Evolutionary conservation across 1,284 basidiomycete genomes (phyloP).

Genomic region (Ceratobasidium sp.): DNA sequence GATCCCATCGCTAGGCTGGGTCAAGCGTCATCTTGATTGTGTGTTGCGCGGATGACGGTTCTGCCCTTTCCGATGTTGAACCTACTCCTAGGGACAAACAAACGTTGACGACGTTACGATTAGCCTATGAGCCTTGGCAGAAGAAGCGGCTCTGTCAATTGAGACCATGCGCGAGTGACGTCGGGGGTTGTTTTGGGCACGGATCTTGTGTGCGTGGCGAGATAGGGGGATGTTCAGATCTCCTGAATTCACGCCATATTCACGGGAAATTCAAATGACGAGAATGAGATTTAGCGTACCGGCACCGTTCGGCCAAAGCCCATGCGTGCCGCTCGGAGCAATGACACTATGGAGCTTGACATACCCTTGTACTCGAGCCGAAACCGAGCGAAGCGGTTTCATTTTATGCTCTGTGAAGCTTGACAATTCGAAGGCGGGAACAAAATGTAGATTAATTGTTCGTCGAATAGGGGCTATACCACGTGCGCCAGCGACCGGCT

Average conservation of each 20-base stretch:
- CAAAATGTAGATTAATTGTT: constrained; percentile 1
- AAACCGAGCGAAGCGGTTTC: neutral
- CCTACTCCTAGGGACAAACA: neutral
- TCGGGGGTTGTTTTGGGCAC: neutral
- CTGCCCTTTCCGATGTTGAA: no score
- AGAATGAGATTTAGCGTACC: neutral
- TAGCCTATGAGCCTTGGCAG: neutral
- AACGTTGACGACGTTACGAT: neutral
- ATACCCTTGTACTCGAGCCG: neutral
- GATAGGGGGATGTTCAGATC: neutral
- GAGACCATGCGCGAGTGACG: neutral
- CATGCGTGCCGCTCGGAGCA: neutral
- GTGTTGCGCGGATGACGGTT: neutral
- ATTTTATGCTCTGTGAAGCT: neutral
- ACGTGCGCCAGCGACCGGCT: neutral
- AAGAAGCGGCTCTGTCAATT: neutral
- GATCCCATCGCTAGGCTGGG: neutral
- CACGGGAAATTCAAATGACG: neutral
- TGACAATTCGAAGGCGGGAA: neutral
- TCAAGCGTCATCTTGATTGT: neutral
- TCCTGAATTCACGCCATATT: neutral
- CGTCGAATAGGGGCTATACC: neutral
- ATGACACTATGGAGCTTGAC: neutral
- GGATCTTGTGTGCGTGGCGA: neutral
- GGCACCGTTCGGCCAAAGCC: neutral